Base-by-base conservation (phyloP, 371 early-diverging fungal species). In the Capillidium rhysosporum region DNA sequence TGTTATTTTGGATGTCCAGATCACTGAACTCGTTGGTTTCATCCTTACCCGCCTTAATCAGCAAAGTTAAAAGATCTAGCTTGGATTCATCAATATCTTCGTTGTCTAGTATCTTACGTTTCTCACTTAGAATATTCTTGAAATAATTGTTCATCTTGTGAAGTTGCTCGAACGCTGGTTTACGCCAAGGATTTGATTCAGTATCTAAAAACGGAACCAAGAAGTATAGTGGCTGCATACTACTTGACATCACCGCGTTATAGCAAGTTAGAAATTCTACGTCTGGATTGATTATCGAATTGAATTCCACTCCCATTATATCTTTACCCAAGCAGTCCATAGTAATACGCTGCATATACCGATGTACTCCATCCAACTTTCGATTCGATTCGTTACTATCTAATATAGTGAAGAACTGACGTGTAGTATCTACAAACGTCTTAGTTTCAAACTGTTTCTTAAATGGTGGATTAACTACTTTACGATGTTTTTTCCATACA, bases 401-500 rank as follows among this genome's bases (percentile, higher is more conserved):
- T 18, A 52, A 21, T 21, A 52, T 25, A 12, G 1, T 34, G 10
- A n/a, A 25, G 7, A 54, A 44, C 10, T 41, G 28, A 31, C 25
- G 8, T 9, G 40, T 29, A 5, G 20, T n/a, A 5, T 23, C 10
- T 2, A 12, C 40, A 34, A 57, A 57, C 1, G 41, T 34, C 14
- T 52, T 21, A 29, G 47, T 44, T 0, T 20, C 14, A 20, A 28
- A 52, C 5, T 46, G 53, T 29, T 54, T 26, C 54, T 65, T 65
- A 18, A 53, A 53, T 10, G 44, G 25, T 28, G 53, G 45, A 23
- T 66, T 71, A 4, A 62, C 62, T 21, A 63, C 53, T 57, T 60
- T 53, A 31, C 65, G 56, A 28, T 65, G 65, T 5, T 48, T 40
- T 46, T 56, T 62, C 65, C 65, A 65, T 9, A 59, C 60, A 3